These are phyloP conservation scores for Scheffersomyces stambukii DNA, from an alignment of 1,139 yeast species.

Conservation along the genomic window DNA sequence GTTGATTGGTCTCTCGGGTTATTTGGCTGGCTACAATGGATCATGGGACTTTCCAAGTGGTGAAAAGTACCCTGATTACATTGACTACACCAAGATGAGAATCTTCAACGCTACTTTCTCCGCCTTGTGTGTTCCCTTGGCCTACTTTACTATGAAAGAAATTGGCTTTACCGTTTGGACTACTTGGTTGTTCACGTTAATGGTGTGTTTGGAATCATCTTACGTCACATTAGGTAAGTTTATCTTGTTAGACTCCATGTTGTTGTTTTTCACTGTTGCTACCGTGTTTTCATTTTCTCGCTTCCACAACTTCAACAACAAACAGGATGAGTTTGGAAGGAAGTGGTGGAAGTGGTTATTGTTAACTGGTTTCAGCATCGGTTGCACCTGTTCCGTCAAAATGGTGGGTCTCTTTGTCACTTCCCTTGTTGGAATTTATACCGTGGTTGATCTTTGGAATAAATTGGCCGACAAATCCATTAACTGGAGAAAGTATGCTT, in stretches of 20 bases:
- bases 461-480: constrained; percentile 57
- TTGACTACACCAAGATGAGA: constrained; percentile 90
- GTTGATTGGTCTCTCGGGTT: constrained; percentile 94
- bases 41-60: constrained; percentile 95
- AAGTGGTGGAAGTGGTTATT: constrained; percentile 96
- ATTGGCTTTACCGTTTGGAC: constrained; percentile 77
- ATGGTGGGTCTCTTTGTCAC: constrained; percentile 83
- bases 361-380: constrained; percentile 69
- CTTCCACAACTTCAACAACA: constrained; percentile 70
- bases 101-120: constrained; percentile 89
- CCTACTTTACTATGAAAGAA: constrained; percentile 87
- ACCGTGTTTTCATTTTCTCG: constrained; percentile 74
- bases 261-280: constrained; percentile 84
- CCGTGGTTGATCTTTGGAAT: constrained; percentile 69
- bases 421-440: constrained; percentile 70
- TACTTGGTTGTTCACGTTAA: constrained; percentile 82
- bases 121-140: constrained; percentile 86
- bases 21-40: constrained; percentile 91
- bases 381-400: constrained; percentile 78
- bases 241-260: constrained; percentile 93
- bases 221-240: constrained; percentile 89
- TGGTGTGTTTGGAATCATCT: constrained; percentile 83
- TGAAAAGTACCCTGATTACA: constrained; percentile 74
- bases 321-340: constrained; percentile 51
- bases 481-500: constrained; percentile 44